Conservation (phyloP, 2,329 filamentous ascomycete genomes). For the Exophiala sp. region DNA sequence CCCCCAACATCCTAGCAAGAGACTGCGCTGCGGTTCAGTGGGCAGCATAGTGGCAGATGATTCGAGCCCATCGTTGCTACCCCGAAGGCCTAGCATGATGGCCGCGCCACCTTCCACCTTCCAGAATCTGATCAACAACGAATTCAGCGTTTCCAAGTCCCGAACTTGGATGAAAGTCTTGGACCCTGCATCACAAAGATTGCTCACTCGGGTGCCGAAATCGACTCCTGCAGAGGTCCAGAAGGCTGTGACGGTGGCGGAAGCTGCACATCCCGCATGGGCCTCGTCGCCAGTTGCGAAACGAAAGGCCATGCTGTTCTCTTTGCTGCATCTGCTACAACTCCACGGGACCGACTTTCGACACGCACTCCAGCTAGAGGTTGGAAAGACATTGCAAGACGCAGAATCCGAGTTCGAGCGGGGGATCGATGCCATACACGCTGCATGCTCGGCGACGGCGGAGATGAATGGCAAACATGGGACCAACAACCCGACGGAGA, state of each 20-base stretch:
- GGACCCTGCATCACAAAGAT: conserved; percentile 29
- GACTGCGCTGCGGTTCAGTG: too few species aligned
- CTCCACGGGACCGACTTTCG: neutral
- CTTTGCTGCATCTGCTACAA: neutral
- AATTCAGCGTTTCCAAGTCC: conserved; percentile 15
- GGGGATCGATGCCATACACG: conserved; percentile 30
- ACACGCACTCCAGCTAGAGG: conserved; percentile 10
- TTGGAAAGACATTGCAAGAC: conserved; percentile 30
- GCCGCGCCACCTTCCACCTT: too few species aligned
- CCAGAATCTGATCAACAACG: conserved; percentile 25
- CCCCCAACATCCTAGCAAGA: too few species aligned
- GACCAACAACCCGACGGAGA: conserved; percentile 14
- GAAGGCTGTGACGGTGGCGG: conserved; percentile 25
- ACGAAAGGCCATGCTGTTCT: conserved; percentile 23
- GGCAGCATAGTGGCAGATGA: too few species aligned
- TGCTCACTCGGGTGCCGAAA: conserved; percentile 28
- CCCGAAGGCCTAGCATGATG: too few species aligned
- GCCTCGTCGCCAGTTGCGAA: conserved; percentile 20
- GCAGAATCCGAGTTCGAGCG: conserved; percentile 30
- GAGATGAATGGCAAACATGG: conserved; percentile 31
- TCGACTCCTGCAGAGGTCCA: conserved; percentile 28
- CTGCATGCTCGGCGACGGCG: conserved; percentile 29
- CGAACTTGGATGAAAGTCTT: conserved; percentile 28
- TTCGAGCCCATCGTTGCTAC: too few species aligned
- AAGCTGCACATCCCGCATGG: conserved; percentile 29